Percentiles rank a stretch among this genome's conserved stretches.
Evolutionary conservation across 345 rosid species (phyloP).

Genomic region (Abelmoschus esculentus): DNA sequence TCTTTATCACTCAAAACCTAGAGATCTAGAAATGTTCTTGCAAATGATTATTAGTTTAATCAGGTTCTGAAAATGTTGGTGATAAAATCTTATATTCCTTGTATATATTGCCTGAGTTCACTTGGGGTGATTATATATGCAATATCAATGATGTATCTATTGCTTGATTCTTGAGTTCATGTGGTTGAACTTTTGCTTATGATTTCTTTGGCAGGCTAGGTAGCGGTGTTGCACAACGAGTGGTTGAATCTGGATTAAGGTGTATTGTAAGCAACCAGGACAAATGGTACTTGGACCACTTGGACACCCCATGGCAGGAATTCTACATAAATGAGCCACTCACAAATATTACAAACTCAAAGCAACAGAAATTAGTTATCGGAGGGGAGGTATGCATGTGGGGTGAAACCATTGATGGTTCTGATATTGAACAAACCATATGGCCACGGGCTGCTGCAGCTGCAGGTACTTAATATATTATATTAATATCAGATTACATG

Average conservation of each 20-base stretch:
- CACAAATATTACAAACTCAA: conserved; percentile 28
- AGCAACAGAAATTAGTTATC: conserved; percentile 46
- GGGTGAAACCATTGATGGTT: conserved; percentile 57
- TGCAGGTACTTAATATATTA: conserved; percentile 39
- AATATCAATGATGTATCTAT: not conserved
- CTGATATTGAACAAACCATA: conserved; percentile 66
- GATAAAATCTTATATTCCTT: no score
- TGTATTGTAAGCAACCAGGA: conserved; percentile 79
- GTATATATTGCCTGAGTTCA: no score
- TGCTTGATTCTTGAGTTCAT: not conserved
- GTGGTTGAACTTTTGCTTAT: not conserved
- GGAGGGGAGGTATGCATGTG: conserved; percentile 86
- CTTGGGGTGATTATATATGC: no score
- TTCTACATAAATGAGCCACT: conserved; percentile 61
- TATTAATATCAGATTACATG: not conserved
- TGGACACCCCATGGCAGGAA: conserved; percentile 46
- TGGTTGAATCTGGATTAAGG: conserved; percentile 52
- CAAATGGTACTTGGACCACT: conserved; percentile 64
- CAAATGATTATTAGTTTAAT: no score
- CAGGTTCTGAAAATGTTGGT: no score
- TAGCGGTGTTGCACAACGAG: conserved; percentile 49
- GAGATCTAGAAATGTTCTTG: no score
- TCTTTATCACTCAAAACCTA: not conserved
- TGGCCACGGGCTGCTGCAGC: conserved; percentile 90
- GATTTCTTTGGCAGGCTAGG: conserved; percentile 46